phyloP scores from a whole-genome alignment of 441 rosid genomes.

The Eutrema salsugineum region DNA sequence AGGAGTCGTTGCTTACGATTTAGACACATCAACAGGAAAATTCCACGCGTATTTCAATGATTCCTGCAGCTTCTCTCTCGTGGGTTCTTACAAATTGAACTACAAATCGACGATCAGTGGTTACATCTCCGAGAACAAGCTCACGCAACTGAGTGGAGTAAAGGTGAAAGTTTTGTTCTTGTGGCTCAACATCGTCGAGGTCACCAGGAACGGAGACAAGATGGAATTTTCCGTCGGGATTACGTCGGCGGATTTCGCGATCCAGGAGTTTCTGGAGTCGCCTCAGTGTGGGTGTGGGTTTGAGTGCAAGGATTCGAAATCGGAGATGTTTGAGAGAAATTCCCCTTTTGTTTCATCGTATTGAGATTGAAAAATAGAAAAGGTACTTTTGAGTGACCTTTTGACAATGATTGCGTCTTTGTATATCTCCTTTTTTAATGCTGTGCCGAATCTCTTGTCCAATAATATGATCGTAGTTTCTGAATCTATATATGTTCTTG shows the following conservation, averaged over 20 bases:
- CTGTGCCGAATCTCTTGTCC: not conserved
- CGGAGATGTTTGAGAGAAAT: constrained; percentile 29
- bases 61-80: constrained; percentile 78
- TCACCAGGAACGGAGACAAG: constrained; percentile 49
- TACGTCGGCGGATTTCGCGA: constrained; percentile 71
- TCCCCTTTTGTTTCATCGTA: constrained; percentile 46
- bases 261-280: constrained; percentile 69
- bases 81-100: constrained; percentile 77
- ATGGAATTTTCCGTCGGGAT: constrained; percentile 85
- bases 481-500: not conserved
- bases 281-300: constrained; percentile 97
- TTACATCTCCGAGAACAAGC: constrained; percentile 51
- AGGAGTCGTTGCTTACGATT: constrained; percentile 59
- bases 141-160: constrained; percentile 55
- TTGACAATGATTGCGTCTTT: not conserved
- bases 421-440: not conserved
- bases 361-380: constrained; percentile 33
- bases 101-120: constrained; percentile 77
- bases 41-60: constrained; percentile 57
- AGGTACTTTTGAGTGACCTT: constrained; percentile 3
- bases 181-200: constrained; percentile 91
- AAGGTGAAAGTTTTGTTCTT: constrained; percentile 76
- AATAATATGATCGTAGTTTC: constrained; percentile 13
- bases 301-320: constrained; percentile 38
- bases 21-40: constrained; percentile 54